phyloP scores from a whole-genome alignment of 2,329 filamentous ascomycete species.

The Pseudogymnoascus sp. region DNA sequence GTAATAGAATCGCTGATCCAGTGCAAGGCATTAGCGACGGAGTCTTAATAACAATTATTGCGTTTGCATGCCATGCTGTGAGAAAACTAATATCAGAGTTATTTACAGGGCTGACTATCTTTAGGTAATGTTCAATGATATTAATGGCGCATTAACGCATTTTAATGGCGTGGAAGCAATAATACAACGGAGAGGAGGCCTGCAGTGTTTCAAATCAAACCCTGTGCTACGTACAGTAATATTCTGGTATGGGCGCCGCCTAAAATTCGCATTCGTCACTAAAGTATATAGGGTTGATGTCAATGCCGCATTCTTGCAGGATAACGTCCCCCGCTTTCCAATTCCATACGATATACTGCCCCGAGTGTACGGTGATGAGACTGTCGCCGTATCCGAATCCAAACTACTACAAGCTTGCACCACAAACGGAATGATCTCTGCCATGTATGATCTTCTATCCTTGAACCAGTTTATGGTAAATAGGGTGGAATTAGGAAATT shows the following conservation, averaged over 20 bases:
- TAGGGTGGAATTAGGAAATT: not conserved
- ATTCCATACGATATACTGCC: conserved; percentile 13
- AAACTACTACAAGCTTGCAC: not conserved
- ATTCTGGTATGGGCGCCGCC: conserved; percentile 12
- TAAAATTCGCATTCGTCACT: not conserved
- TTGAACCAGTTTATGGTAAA: conserved; percentile 10
- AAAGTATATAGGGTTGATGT: conserved; percentile 12
- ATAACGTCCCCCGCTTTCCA: conserved; percentile 12
- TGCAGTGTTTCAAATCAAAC: conserved; percentile 6
- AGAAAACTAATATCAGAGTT: not conserved
- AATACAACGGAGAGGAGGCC: conserved; percentile 10
- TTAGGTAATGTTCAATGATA: conserved; percentile 16
- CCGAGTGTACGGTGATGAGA: not conserved
- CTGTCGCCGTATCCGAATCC: not conserved
- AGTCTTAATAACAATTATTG: conserved; percentile 11
- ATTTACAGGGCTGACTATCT: not conserved
- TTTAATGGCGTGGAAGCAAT: conserved; percentile 13
- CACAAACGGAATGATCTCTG: not conserved
- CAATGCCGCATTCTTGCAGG: conserved; percentile 12
- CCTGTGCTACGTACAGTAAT: conserved; percentile 12
- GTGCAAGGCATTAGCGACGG: conserved; percentile 8
- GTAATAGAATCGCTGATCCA: conserved; percentile 11
- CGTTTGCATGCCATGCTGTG: conserved; percentile 15
- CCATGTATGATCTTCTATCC: not conserved
- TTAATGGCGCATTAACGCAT: conserved; percentile 8